Evolutionary conservation across 179 eudicot genomes (phyloP).

Genomic region (Gypsophila paniculata): DNA sequence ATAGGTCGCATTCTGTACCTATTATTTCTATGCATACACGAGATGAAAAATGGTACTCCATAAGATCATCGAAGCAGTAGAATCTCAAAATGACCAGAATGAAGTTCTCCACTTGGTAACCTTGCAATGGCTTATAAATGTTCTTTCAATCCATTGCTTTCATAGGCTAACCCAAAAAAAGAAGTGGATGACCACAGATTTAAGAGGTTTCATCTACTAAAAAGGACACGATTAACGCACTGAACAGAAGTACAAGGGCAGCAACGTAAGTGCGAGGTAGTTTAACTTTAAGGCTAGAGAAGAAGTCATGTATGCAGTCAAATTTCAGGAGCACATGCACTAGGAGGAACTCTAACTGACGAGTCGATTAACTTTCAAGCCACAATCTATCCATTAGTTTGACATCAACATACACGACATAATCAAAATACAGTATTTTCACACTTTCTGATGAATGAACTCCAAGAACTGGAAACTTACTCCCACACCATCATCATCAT

Average conservation of each 20-base stretch:
- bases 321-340: background rate
- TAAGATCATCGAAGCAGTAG: background rate
- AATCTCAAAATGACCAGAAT: background rate
- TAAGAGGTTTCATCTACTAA: background rate
- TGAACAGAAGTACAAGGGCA: background rate
- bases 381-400: too few relatives aligned
- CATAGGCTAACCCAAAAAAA: background rate
- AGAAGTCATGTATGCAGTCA: background rate
- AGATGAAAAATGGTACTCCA: constrained; percentile 7
- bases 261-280: background rate
- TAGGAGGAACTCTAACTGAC: background rate
- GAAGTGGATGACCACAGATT: background rate
- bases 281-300: background rate
- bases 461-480: too few relatives aligned
- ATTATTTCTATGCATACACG: background rate
- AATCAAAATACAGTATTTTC: too few relatives aligned
- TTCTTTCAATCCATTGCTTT: background rate
- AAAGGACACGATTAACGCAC: background rate
- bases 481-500: too few relatives aligned
- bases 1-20: background rate
- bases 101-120: background rate
- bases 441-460: too few relatives aligned
- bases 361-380: too few relatives aligned
- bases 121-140: background rate
- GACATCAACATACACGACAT: too few relatives aligned